Evolutionary conservation across 441 rosid species (phyloP), one percentile per base, ranked within the genome.

Genomic region (Populus hybrid): DNA sequence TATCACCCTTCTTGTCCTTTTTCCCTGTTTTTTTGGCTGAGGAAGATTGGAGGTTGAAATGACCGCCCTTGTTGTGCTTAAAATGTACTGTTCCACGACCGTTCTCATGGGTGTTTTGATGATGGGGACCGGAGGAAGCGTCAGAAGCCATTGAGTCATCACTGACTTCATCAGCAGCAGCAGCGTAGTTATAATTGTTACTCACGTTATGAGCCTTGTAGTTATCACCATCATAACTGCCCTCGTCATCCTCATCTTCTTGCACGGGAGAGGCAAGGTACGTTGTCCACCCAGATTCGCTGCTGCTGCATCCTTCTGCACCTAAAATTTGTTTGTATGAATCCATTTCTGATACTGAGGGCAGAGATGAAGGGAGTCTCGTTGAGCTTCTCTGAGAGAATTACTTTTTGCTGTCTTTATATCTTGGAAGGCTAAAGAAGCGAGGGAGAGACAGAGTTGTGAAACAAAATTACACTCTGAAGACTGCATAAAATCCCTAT

Each of bases 251-350:
- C 4, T 78, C 90, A 34, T 92, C 94, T 81, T 88, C 91, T 81
- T 88, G 70, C 82, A 81, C 86, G 10, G 98, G 95, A 10, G 97
- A 91, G 23, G 83, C 91, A 40, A 93, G 85, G 85, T 94, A 94
- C 73, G 79, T 88, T 21, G 98, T 94, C 98, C 97, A 94, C 24
- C 98, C 98, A 0, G 98, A 94, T 86, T 94, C 98, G 77, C 91
- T 94, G 89, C 97, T 94, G 86, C 97, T 91, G 64, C 94, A 89
- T 69, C 84, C 97, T 87, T 94, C 97, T 10, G 82, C 67, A 59
- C 79, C 72, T 26, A 68, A 32, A 70, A 59, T 73, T 65, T 81
- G 61, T 70, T 85, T 85, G 75, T 76, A 83, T 10, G 87, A 76
- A 23, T 89, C 90, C 91, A 91, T 90, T 77, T 6, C 10, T 40